phyloP scores from a whole-genome alignment of 179 eudicot species.

The Heliamphora pulchella region DNA sequence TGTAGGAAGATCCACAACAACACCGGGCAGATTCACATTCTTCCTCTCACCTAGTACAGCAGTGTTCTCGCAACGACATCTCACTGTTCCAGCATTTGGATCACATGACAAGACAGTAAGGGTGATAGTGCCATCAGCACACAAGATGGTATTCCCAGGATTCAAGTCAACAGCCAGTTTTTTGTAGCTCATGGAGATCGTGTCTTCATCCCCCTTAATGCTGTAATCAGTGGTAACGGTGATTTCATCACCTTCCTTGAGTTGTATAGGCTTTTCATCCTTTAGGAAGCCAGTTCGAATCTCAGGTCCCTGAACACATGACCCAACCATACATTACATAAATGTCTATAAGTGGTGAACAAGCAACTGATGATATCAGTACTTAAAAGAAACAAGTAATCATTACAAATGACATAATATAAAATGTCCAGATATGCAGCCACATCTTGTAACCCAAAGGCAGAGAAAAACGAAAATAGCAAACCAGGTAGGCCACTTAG shows the following conservation, averaged over 20 bases:
- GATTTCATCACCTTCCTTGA: slow-evolving; percentile 35
- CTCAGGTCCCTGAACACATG: slow-evolving; percentile 35
- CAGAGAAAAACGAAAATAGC: no score
- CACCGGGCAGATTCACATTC: slow-evolving; percentile 44
- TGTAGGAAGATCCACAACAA: slow-evolving; percentile 41
- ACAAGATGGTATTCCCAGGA: slow-evolving; percentile 30
- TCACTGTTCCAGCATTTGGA: slow-evolving; percentile 25
- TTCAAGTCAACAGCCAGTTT: slow-evolving; percentile 36
- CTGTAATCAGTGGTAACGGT: slow-evolving; percentile 36
- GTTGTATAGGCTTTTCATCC: slow-evolving; percentile 33
- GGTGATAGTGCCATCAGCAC: slow-evolving; percentile 40
- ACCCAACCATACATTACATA: no score
- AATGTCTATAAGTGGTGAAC: no score
- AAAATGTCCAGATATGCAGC: no score
- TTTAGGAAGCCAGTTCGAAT: slow-evolving; percentile 40
- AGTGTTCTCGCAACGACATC: slow-evolving; percentile 40
- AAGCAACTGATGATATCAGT: no score
- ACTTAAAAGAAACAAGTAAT: no score
- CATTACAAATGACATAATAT: no score
- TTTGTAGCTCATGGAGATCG: slow-evolving; percentile 42
- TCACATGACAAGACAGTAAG: slow-evolving; percentile 37
- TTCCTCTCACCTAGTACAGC: slow-evolving; percentile 39
- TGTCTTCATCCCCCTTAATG: slow-evolving; percentile 36
- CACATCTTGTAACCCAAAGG: no score
- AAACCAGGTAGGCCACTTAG: no score